Evolutionary conservation across 1,139 yeast species (phyloP), one percentile per base, ranked within the genome.

Genomic region (Trichomonascaceae sp.): DNA sequence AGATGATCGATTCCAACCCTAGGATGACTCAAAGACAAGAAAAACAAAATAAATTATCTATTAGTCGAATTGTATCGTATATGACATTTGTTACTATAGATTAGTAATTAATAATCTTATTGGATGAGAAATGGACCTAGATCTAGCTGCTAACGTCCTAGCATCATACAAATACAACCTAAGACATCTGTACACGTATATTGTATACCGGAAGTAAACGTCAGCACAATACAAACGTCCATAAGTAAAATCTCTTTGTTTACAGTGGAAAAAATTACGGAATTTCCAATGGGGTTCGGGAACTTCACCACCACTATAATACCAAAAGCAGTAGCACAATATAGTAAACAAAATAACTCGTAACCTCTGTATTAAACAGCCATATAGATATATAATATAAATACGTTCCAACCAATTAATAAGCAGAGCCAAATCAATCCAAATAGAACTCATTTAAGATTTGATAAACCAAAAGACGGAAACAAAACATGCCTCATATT

Each of bases 401-500:
- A 36, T 36, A 36, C 41, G 32, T 36, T 36, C 41, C 41, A 13
- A 15, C 41, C 41, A 36, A 36, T 36, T 36, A 36, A 15, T 15
- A 36, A 36, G 17, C 41, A 27, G 32, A 27, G 32, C 32, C 5
- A n/a, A n/a, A n/a, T n/a, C n/a, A 27, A 27, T 27, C 24, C 24
- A 22, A 3, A 36, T 36, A 36, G 17, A 36, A 36, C 41, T 9
- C 9, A 36, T 36, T 36, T n/a, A 36, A 36, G 15, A 36, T 36
- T 36, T 15, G 41, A 36, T 36, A 36, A 13, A 36, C 41, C 17
- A 36, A 36, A 13, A n/a, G n/a, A 44, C 13, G 46, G 30, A 43
- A 19, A 43, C 41, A 48, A 48, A 44, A 48, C 50, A 48, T 39
- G 45, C 50, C 22, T 48, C 50, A 48, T 48, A 48, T 48, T 48